Evolutionary conservation across 495 filamentous ascomycete species (phyloP).

Genomic region (Penicillium soppii): DNA sequence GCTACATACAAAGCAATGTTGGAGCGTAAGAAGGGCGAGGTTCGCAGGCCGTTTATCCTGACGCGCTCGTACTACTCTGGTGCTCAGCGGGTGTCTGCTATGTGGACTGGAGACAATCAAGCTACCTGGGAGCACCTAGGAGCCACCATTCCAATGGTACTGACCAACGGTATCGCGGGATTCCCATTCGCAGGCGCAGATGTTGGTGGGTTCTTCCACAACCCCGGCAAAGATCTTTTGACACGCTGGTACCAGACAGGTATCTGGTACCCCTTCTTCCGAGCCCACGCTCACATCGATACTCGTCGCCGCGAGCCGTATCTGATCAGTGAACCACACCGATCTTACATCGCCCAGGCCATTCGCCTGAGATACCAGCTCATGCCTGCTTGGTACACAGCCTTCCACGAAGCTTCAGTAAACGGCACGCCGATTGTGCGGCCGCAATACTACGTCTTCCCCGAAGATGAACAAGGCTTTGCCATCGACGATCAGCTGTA

Average conservation of each 20-base stretch:
- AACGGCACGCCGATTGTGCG: slow-evolving; percentile 85
- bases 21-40: slow-evolving; percentile 75
- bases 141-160: slow-evolving; percentile 84
- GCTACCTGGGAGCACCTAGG: slow-evolving; percentile 90
- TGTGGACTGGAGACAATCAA: slow-evolving; percentile 99
- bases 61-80: slow-evolving; percentile 91
- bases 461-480: slow-evolving; percentile 81
- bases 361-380: slow-evolving; percentile 86
- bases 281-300: slow-evolving; percentile 96
- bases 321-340: slow-evolving; percentile 79
- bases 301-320: slow-evolving; percentile 93
- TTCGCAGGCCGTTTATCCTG: slow-evolving; percentile 82
- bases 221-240: slow-evolving; percentile 85
- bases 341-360: slow-evolving; percentile 79
- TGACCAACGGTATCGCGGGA: slow-evolving; percentile 86
- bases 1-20: slow-evolving; percentile 84
- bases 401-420: slow-evolving; percentile 83
- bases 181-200: slow-evolving; percentile 95
- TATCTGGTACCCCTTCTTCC: slow-evolving; percentile 98
- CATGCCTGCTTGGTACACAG: slow-evolving; percentile 93
- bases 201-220: slow-evolving; percentile 97
- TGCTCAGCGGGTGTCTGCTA: slow-evolving; percentile 83
- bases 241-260: slow-evolving; percentile 96
- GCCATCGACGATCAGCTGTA: slow-evolving; percentile 92
- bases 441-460: slow-evolving; percentile 89